Conservation (phyloP, 2,329 filamentous ascomycete species). For the Nemania sp. region DNA sequence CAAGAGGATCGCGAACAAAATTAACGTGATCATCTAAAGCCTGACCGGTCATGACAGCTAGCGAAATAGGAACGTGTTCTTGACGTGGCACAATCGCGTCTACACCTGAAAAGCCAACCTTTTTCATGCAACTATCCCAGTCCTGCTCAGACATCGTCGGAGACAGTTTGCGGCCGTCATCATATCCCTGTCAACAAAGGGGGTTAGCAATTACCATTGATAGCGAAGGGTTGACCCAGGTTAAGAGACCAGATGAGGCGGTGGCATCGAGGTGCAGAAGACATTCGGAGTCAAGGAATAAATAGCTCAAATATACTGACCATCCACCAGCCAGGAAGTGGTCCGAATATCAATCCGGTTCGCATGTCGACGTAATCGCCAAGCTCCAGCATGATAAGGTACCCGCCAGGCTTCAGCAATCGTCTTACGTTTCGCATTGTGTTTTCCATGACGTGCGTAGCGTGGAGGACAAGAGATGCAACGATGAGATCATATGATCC, state of each 20-base stretch:
- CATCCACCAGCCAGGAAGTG: not conserved
- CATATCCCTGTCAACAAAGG: no score
- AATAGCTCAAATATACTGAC: no score
- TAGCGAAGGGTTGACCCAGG: no score
- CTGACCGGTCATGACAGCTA: not conserved
- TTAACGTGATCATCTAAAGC: not conserved
- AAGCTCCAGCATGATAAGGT: not conserved
- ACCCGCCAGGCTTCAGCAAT: slow-evolving; percentile 28
- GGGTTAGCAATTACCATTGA: no score
- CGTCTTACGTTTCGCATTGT: slow-evolving; percentile 19
- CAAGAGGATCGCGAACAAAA: not conserved
- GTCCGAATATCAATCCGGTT: not conserved
- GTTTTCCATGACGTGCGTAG: not conserved
- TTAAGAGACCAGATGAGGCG: no score
- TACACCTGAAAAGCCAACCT: not conserved
- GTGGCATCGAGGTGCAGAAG: no score
- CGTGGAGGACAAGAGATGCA: slow-evolving; percentile 17
- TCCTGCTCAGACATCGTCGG: no score
- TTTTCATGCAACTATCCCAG: not conserved
- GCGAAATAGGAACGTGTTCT: not conserved
- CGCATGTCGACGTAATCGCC: not conserved
- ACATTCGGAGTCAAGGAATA: no score
- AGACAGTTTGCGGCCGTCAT: no score
- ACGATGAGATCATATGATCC: slow-evolving; percentile 17
- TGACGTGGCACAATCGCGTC: not conserved